Evolutionary conservation across 164 flowering plant species (phyloP), one percentile per base, ranked within the genome.

Genomic region (Paratinospora sagittata): DNA sequence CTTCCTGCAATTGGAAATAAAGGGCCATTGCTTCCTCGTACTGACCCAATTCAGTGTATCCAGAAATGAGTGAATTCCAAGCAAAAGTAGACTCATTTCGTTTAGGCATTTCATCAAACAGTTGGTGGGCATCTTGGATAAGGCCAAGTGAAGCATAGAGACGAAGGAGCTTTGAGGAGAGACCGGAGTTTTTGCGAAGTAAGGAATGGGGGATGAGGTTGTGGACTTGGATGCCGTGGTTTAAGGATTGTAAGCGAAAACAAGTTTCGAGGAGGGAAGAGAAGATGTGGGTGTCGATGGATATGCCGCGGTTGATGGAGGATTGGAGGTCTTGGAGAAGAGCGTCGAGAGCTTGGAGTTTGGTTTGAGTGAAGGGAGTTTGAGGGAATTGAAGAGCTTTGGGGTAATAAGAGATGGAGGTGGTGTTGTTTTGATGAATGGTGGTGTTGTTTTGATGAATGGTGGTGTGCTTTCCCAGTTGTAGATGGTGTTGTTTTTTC

Each of bases 31-130:
- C 98, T 69, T 91, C 97, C 67, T 90, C 95, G 67, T 80, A 86
- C 36, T 68, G 68, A 24, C 90, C 90, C 83, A 65, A 8, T 61
- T 88, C 90, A 7, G 88, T 78, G 49, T 94, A 94, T 37, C 95
- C 98, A 0, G 97, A 83, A 13, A 94, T 88, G 66, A 94, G 89
- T 16, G 96, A 86, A 63, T 91, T 91, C 94, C 94, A 91, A 0
- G 88, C 77, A 66, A 89, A 94, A 0, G 95, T 83, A 3, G 85
- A 87, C 0, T 12, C 65, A 10, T 78, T 66, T 13, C 90, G 24
- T 30, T 73, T 69, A 37, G 83, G 73, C 97, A 91, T 94, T 84
- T 81, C 63, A 75, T 94, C 98, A 43, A 94, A 94, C 82, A 94
- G 65, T 70, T 85, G 81, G 76, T 92, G 98, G 2, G 98, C 98